Conservation (phyloP, 2,329 filamentous ascomycete genomes). For the Byssothecium circinans region DNA sequence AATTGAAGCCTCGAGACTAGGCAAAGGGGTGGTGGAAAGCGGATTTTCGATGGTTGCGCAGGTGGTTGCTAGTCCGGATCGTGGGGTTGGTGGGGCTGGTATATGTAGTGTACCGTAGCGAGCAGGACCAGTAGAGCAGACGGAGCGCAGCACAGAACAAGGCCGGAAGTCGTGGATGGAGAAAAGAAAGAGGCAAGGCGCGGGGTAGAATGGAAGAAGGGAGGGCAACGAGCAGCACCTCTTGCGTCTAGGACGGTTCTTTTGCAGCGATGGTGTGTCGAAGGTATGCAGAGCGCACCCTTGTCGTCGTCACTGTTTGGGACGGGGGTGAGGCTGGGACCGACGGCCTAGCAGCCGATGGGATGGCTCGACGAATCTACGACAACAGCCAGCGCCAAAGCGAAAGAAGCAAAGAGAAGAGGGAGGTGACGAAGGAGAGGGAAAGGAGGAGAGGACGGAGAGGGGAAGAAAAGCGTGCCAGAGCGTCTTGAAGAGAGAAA, state of each 20-base stretch:
- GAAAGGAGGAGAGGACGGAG: slow-evolving; percentile 3
- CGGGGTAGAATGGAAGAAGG: background rate
- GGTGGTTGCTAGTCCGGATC: background rate
- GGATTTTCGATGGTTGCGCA: background rate
- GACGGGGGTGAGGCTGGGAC: slow-evolving; percentile 3
- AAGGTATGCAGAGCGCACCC: slow-evolving; percentile 18
- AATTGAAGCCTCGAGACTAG: background rate
- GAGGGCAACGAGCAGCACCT: background rate
- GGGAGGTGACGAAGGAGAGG: background rate
- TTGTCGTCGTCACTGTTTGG: slow-evolving; percentile 15
- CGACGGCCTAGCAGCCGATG: background rate
- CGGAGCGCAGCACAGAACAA: background rate
- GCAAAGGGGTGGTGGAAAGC: slow-evolving; percentile 1
- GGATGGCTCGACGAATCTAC: slow-evolving; percentile 5
- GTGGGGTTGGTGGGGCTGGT: slow-evolving; percentile 7
- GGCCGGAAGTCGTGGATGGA: slow-evolving; percentile 9
- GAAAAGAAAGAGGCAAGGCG: slow-evolving; percentile 1
- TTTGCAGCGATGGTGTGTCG: slow-evolving; percentile 5
- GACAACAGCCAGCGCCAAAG: background rate
- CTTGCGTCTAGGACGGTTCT: background rate
- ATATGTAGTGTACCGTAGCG: background rate
- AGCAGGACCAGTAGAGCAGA: slow-evolving; percentile 1
- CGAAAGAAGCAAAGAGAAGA: slow-evolving; percentile 17
- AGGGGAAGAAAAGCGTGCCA: slow-evolving; percentile 1
- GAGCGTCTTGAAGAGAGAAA: too few relatives aligned